Conservation (phyloP, 2,329 filamentous ascomycete species). For the Pseudogymnoascus sp. region DNA sequence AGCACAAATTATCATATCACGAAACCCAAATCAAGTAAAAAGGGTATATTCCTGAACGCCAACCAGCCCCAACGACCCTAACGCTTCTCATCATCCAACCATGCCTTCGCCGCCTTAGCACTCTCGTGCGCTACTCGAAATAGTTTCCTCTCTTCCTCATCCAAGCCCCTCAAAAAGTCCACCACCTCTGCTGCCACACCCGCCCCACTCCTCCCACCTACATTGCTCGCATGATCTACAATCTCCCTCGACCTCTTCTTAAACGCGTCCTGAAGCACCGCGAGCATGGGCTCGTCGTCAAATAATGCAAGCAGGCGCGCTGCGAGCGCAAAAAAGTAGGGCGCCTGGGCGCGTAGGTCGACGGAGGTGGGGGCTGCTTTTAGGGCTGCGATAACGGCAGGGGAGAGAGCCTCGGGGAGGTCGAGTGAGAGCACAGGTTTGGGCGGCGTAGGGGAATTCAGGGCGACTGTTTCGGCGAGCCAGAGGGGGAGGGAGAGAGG, state of each 20-base stretch:
- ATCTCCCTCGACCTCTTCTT: conserved; percentile 73
- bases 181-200: conserved; percentile 61
- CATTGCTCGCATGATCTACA: conserved; percentile 81
- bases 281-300: conserved; percentile 59
- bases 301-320: conserved; percentile 83
- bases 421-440: conserved; percentile 68
- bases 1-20: not conserved
- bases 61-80: conserved; percentile 10
- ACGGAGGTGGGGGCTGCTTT: conserved; percentile 85
- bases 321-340: conserved; percentile 81
- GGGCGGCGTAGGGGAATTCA: conserved; percentile 42
- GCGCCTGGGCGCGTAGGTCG: conserved; percentile 70
- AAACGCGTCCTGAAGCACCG: conserved; percentile 69
- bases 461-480: conserved; percentile 87
- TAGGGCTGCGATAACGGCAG: conserved; percentile 76
- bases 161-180: conserved; percentile 79
- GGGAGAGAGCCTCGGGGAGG: conserved; percentile 66
- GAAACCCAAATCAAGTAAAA: not conserved
- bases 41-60: conserved; percentile 8
- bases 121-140: conserved; percentile 70
- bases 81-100: conserved; percentile 43
- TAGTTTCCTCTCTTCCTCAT: conserved; percentile 76
- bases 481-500: conserved; percentile 80
- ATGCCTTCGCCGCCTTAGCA: conserved; percentile 58
- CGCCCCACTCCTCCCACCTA: conserved; percentile 62